Evolutionary conservation across 1,284 basidiomycete species (phyloP), one percentile per base, ranked within the genome.

Genomic region (Apiotrichum veenhuisii): DNA sequence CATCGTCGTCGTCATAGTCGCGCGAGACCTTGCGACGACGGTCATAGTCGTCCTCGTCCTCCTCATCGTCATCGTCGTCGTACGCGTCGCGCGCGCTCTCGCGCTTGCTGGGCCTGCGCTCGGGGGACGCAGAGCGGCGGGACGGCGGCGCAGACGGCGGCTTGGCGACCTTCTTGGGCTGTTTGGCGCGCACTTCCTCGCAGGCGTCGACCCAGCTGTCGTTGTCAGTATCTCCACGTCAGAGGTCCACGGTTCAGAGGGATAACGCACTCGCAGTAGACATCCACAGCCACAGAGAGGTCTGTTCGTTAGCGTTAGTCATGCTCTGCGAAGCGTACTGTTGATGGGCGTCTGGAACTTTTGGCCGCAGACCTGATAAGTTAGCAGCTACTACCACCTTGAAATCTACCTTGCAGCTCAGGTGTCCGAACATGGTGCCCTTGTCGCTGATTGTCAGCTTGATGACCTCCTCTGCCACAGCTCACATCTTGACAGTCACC

Each of bases 21-120:
- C 58, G 59, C 48, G 50, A 23, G 12, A 49, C 37, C 40, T 52
- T 49, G 36, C 59, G 56, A 17, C 58, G 63, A 23, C 65, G 61
- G 22, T 52, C 58, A 64, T 82, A 80, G 67, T 89, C 87, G 70
- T 88, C 83, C 27, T 80, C 85, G 58, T 88, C 85, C 37, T 83
- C 82, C 41, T 88, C 86, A 4, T 72, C 70, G 23, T 62, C 56
- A 17, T 50, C 49, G n/a, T 80, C 80, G 63, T 89, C 87, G 26
- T 84, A 87, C 33, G 48, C 57, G 18, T 42, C 45, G 30, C 85
- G 82, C 72, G 52, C 52, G 25, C 51, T 27, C 30, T 36, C 30
- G 53, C 47, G 52, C 45, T 41, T 54, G 42, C 50, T 45, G 18
- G 25, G 45, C 43, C 57, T 59, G 20, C 57, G 56, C 36, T 55